Base-by-base conservation (phyloP, 495 filamentous ascomycete genomes). In the Penicilliopsis zonata region DNA sequence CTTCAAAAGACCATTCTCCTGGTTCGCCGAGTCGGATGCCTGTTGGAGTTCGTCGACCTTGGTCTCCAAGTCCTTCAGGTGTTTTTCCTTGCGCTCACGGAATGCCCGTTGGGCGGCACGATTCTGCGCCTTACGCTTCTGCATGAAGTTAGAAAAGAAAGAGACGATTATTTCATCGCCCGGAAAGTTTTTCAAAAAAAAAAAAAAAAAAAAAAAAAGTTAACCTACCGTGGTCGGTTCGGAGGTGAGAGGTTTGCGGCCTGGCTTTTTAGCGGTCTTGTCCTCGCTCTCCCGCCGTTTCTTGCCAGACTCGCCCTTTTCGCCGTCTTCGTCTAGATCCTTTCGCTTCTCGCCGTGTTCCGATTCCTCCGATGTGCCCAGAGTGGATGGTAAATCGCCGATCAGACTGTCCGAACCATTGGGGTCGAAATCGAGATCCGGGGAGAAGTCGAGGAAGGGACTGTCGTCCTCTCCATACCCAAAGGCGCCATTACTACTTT, bases 51-150 rank as follows among this genome's bases (percentile, higher is more conserved):
- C 86, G 13, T 82, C 69, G 13, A 96, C 90, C 53, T 95, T 95
- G 30, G 77, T 83, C 55, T 99, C 90, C 16, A 99, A 65, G 47
- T 99, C 92, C 51, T 88, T 93, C 26, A 99, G 50, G 47, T 99
- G 90, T 58, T 84, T 93, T 59, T 99, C 90, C 61, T 99, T 99
- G 29, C 90, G 82, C 52, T 99, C 90, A 15, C 90, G 73, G 72
- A 99, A 99, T 5, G 90, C 90, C 25, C 90, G 74, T 59, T 99
- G 90, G 17, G 90, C 90, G 1, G 92, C 90, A 36, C 90, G 80
- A 44, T 99, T 99, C 50, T 99, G 90, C 8, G 92, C 90, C 61
- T 99, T 99, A 42, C 90, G 83, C 65, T 99, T 99, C 87, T 95
- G 44, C 37, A 2, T 30, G 7, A 17, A 21, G 55, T 82, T 55